Conservation (phyloP, 1,284 basidiomycete species). For the Chalciporus sp. region DNA sequence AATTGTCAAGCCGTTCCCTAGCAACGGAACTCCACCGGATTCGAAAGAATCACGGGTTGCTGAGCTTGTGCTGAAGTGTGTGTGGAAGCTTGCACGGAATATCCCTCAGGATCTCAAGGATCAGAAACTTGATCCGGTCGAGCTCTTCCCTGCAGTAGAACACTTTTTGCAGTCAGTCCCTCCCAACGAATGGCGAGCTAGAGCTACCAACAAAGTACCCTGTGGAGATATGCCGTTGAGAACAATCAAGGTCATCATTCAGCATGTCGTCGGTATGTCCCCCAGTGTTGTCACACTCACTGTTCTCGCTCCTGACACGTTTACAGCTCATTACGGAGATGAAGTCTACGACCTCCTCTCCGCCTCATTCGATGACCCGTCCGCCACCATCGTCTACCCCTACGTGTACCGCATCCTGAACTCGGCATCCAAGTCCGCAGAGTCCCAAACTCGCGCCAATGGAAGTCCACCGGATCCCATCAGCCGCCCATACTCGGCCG, state of each 20-base stretch:
- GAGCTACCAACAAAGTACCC: slow-evolving; percentile 88
- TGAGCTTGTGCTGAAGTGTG: slow-evolving; percentile 95
- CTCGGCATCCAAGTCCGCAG: slow-evolving; percentile 52
- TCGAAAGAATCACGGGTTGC: slow-evolving; percentile 89
- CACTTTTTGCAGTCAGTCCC: slow-evolving; percentile 92
- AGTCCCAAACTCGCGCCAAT: slow-evolving; percentile 40
- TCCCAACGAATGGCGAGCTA: slow-evolving; percentile 93
- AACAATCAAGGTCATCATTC: slow-evolving; percentile 97
- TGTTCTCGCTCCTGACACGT: slow-evolving; percentile 20
- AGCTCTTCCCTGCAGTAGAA: slow-evolving; percentile 93
- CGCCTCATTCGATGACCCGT: slow-evolving; percentile 77
- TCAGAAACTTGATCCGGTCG: slow-evolving; percentile 79
- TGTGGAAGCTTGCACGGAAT: slow-evolving; percentile 97
- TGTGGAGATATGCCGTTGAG: slow-evolving; percentile 96
- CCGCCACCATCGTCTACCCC: slow-evolving; percentile 81
- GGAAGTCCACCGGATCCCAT: slow-evolving; percentile 42
- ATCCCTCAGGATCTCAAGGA: slow-evolving; percentile 91
- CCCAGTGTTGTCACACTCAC: slow-evolving; percentile 9
- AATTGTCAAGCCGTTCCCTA: slow-evolving; percentile 86
- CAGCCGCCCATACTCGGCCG: slow-evolving; percentile 53
- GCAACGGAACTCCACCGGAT: slow-evolving; percentile 63
- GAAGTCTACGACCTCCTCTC: slow-evolving; percentile 82
- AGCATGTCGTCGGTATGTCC: slow-evolving; percentile 88
- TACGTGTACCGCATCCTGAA: slow-evolving; percentile 87
- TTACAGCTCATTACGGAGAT: slow-evolving; percentile 74